Evolutionary conservation across 352 stramenopile species (phyloP).

Genomic region (Discostella stelligera): DNA sequence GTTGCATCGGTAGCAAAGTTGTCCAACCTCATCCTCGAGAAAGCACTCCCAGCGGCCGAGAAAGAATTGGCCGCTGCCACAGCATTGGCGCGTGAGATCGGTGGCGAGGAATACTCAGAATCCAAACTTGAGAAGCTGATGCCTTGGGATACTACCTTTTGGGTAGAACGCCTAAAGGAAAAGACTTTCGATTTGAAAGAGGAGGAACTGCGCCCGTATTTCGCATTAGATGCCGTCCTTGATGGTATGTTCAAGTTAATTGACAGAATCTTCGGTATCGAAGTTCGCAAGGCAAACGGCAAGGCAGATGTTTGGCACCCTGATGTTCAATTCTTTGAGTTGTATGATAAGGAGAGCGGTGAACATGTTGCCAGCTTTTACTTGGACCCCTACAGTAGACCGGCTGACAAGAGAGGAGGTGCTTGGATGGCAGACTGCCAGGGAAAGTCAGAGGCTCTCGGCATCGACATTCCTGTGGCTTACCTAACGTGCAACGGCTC

Average conservation of each 20-base stretch:
- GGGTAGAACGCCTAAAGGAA: constrained; percentile 93
- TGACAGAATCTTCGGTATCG: constrained; percentile 91
- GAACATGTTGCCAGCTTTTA: constrained; percentile 94
- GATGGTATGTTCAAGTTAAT: constrained; percentile 95
- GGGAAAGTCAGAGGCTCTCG: constrained; percentile 88
- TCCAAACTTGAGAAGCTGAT: constrained; percentile 81
- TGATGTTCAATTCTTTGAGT: constrained; percentile 96
- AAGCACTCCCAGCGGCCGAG: constrained; percentile 88
- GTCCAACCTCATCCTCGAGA: constrained; percentile 89
- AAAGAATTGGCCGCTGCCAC: constrained; percentile 90
- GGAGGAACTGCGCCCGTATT: constrained; percentile 97
- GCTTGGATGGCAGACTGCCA: constrained; percentile 98
- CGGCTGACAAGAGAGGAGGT: constrained; percentile 94
- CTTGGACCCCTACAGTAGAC: constrained; percentile 95
- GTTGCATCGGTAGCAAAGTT: constrained; percentile 90
- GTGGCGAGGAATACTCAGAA: constrained; percentile 79
- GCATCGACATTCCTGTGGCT: constrained; percentile 88
- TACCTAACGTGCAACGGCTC: constrained; percentile 98
- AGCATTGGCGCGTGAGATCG: constrained; percentile 85
- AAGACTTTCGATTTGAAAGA: constrained; percentile 93
- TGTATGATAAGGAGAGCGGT: constrained; percentile 84
- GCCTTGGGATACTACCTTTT: constrained; percentile 94
- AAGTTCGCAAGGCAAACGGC: constrained; percentile 86
- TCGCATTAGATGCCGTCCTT: constrained; percentile 91
- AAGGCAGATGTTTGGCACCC: constrained; percentile 89